A percentile compares a stretch with the other conserved stretches of the same genome.
phyloP scores from a whole-genome alignment of 306 rosid species.

The Vigna trinervia region DNA sequence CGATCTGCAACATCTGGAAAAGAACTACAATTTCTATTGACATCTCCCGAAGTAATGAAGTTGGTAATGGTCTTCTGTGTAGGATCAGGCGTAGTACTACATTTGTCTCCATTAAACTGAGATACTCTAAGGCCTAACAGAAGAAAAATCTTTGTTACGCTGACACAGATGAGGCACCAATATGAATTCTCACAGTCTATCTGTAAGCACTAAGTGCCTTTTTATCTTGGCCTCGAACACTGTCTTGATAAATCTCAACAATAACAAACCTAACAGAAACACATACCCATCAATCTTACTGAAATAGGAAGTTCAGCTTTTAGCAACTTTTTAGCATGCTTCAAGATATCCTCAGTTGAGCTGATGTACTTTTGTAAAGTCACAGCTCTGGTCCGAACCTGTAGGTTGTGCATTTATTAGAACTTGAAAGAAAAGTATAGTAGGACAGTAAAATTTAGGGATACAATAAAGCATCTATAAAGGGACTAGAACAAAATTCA shows the following conservation, averaged over 20 bases:
- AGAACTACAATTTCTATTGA: conserved; percentile 50
- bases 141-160: conserved; percentile 41
- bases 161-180: conserved; percentile 30
- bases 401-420: conserved; percentile 49
- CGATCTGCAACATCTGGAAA: conserved; percentile 48
- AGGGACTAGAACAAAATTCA: conserved; percentile 18
- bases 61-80: conserved; percentile 73
- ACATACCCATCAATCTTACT: conserved; percentile 80
- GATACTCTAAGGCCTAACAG: conserved; percentile 85
- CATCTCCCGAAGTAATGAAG: conserved; percentile 65
- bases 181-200: conserved; percentile 17
- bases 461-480: conserved; percentile 16
- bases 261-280: conserved; percentile 18
- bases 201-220: conserved; percentile 15
- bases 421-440: conserved; percentile 30
- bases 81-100: conserved; percentile 61
- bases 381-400: conserved; percentile 91
- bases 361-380: conserved; percentile 71
- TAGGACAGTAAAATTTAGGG: conserved; percentile 24
- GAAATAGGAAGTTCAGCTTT: conserved; percentile 96
- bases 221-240: conserved; percentile 32
- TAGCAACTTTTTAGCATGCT: conserved; percentile 82
- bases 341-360: conserved; percentile 79
- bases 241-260: conserved; percentile 31
- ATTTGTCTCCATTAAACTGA: conserved; percentile 67